Conservation (phyloP, 2,329 filamentous ascomycete species). For the Talaromyces sp. region DNA sequence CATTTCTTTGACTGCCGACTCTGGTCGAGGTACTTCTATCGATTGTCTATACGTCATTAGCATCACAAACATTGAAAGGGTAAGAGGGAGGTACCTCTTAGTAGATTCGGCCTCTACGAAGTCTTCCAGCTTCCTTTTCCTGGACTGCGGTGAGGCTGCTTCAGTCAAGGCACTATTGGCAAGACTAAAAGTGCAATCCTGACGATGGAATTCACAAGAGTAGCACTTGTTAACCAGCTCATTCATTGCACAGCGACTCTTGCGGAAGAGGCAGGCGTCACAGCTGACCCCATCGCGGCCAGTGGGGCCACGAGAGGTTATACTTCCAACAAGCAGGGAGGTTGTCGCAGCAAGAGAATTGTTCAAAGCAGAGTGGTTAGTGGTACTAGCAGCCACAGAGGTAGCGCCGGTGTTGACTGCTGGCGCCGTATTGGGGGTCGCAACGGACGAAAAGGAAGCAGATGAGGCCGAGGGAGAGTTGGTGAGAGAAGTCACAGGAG, state of each 20-base stretch:
- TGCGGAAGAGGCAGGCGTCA: slow-evolving; percentile 45
- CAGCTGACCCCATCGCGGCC: slow-evolving; percentile 41
- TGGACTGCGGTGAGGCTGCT: slow-evolving; percentile 29
- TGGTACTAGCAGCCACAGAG: slow-evolving; percentile 24
- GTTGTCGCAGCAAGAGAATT: background rate
- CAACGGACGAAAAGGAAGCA: slow-evolving; percentile 27
- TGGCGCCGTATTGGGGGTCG: slow-evolving; percentile 22
- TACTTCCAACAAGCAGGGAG: slow-evolving; percentile 23
- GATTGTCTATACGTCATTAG: slow-evolving; percentile 26
- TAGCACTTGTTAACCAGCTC: slow-evolving; percentile 46
- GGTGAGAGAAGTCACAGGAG: slow-evolving; percentile 28
- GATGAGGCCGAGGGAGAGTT: slow-evolving; percentile 22
- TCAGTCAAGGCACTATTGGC: slow-evolving; percentile 24
- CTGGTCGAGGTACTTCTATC: slow-evolving; percentile 20
- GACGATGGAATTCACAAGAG: slow-evolving; percentile 46
- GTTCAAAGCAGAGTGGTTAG: slow-evolving; percentile 24
- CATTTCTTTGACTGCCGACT: slow-evolving; percentile 25
- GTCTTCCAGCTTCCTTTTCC: slow-evolving; percentile 44
- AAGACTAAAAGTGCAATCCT: slow-evolving; percentile 45
- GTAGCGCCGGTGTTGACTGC: background rate
- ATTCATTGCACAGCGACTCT: slow-evolving; percentile 46
- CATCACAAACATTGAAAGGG: background rate
- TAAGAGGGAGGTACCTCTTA: slow-evolving; percentile 34
- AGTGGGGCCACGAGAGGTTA: slow-evolving; percentile 29
- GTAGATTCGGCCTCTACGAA: slow-evolving; percentile 31